Percentiles rank a stretch among this genome's conserved stretches.
phyloP scores from a whole-genome alignment of 1,139 yeast genomes.

The Geotrichum histeridarum region DNA sequence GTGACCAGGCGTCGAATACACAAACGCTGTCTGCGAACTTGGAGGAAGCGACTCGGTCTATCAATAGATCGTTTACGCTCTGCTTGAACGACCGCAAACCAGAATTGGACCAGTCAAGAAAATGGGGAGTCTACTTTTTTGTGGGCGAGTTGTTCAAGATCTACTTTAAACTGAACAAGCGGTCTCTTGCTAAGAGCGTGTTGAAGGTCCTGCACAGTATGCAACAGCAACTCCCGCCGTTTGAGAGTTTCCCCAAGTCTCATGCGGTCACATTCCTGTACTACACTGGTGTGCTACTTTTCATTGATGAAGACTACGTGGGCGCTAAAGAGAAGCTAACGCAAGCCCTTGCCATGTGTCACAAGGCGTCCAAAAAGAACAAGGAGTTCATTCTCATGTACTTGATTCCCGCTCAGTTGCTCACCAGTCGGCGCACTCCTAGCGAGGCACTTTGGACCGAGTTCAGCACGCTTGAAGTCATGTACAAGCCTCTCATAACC shows the following conservation, averaged over 20 bases:
- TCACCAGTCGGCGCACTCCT: constrained; percentile 31
- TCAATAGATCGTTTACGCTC: constrained; percentile 70
- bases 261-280: constrained; percentile 60
- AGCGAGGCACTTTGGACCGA: constrained; percentile 42
- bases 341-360: constrained; percentile 45
- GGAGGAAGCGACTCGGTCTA: constrained; percentile 50
- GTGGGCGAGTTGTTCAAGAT: constrained; percentile 67
- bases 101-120: constrained; percentile 33
- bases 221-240: constrained; percentile 48
- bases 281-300: constrained; percentile 58
- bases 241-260: constrained; percentile 44
- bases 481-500: constrained; percentile 49
- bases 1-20: too few relatives aligned
- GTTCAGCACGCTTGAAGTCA: constrained; percentile 6
- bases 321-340: constrained; percentile 48
- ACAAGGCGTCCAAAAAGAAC: constrained; percentile 25
- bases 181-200: constrained; percentile 66
- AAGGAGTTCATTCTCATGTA: constrained; percentile 40
- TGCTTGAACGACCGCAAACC: constrained; percentile 75
- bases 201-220: constrained; percentile 66
- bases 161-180: constrained; percentile 59
- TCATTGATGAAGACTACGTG: constrained; percentile 59
- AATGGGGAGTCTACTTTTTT: constrained; percentile 67
- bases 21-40: constrained; percentile 64
- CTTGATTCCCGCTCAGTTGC: constrained; percentile 37